These are phyloP conservation scores for Papiliotrema fonsecae DNA, from an alignment of 1,284 basidiomycete genomes.

Conservation along the genomic window DNA sequence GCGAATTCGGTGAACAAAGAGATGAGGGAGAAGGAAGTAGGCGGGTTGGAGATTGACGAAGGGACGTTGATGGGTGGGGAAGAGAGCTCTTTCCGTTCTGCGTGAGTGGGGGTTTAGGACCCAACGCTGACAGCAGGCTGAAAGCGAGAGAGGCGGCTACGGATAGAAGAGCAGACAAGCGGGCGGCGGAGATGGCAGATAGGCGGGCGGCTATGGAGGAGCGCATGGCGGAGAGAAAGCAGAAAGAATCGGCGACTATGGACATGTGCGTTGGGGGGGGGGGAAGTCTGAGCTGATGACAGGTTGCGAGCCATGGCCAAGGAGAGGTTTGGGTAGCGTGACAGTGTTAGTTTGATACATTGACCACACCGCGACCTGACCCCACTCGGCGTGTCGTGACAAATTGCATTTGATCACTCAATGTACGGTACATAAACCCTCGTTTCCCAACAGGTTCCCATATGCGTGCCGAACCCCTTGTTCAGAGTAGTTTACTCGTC, in stretches of 20 bases:
- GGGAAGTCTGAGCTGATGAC: not conserved
- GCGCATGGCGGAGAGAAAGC: conserved; percentile 33
- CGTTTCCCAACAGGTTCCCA: no score
- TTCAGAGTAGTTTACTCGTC: conserved; percentile 37
- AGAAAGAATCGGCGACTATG: conserved; percentile 45
- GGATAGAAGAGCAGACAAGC: conserved; percentile 32
- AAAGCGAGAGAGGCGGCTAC: conserved; percentile 35
- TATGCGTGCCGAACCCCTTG: not conserved
- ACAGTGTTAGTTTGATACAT: not conserved
- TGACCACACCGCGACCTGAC: no score
- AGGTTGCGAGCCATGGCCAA: conserved; percentile 37
- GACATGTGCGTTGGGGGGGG: conserved; percentile 29
- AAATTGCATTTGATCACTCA: no score
- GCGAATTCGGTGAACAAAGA: conserved; percentile 41
- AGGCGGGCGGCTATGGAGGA: conserved; percentile 35
- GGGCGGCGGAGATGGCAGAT: conserved; percentile 27
- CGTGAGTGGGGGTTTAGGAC: conserved; percentile 27
- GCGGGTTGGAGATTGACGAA: conserved; percentile 44
- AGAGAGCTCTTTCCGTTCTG: conserved; percentile 35
- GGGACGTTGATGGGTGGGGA: conserved; percentile 40
- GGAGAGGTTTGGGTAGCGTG: conserved; percentile 24
- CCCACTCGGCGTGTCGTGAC: no score
- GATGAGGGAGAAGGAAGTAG: conserved; percentile 41
- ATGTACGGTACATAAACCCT: no score
- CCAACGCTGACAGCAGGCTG: conserved; percentile 18